Percentiles rank a stretch among this genome's conserved stretches.
Conservation (phyloP, 805 yeast genomes). For the Danielia reshetovae region DNA sequence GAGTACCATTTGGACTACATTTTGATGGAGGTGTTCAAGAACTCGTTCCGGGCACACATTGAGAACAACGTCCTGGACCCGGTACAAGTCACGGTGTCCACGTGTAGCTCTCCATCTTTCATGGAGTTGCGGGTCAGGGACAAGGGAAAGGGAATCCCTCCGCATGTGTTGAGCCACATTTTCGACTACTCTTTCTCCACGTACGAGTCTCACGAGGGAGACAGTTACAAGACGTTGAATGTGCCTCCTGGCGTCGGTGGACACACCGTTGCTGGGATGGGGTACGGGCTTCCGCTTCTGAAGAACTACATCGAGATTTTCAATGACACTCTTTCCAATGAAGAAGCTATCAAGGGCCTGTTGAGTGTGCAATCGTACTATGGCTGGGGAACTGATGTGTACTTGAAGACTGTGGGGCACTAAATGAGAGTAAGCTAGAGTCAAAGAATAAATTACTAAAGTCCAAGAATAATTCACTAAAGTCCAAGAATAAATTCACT, state of each 20-base stretch:
- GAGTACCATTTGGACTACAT: constrained; percentile 87
- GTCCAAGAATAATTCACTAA: too few relatives aligned
- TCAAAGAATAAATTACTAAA: too few relatives aligned
- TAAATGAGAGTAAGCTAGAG: too few relatives aligned
- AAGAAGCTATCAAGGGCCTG: constrained; percentile 32
- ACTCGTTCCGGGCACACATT: constrained; percentile 82
- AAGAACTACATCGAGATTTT: constrained; percentile 41
- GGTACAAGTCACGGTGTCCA: constrained; percentile 36
- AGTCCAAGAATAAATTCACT: too few relatives aligned
- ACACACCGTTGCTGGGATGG: constrained; percentile 85
- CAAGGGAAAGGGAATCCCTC: constrained; percentile 83
- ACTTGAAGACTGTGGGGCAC: constrained; percentile 44
- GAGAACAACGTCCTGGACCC: constrained; percentile 51
- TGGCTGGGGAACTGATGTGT: constrained; percentile 80
- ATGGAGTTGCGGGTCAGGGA: constrained; percentile 78
- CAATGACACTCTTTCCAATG: constrained; percentile 26
- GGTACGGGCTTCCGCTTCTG: constrained; percentile 89
- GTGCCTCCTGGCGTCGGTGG: constrained; percentile 71
- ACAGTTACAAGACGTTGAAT: constrained; percentile 56
- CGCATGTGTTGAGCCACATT: constrained; percentile 58
- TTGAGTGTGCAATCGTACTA: constrained; percentile 65
- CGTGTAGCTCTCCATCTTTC: constrained; percentile 29
- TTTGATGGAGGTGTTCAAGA: constrained; percentile 80
- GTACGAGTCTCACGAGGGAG: constrained; percentile 57
- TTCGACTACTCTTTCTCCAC: constrained; percentile 88